Evolutionary conservation across 192 early-diverging fungal species (phyloP), one percentile per base, ranked within the genome.

Genomic region (Mortierella claussenii): DNA sequence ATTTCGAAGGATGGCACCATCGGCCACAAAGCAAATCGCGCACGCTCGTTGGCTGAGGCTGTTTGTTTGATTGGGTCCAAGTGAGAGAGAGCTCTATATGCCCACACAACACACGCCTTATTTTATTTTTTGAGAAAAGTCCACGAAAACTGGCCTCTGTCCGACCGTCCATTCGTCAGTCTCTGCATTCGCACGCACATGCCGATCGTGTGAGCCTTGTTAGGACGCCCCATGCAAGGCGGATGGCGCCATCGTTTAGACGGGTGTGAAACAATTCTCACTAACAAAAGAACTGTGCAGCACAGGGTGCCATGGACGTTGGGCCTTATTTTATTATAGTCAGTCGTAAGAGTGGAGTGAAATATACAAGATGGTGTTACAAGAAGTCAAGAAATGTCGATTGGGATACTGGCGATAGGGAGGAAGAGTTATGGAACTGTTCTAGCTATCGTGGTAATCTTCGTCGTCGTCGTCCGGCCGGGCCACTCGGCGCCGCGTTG

Each of bases 1-100:
- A 51, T 50, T 57, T 23, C 33, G 43, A 34, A 34, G 0, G 52
- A 65, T 65, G 63, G 63, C 63, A 55, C 54, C 63, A 65, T 65
- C 63, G 63, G 43, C 27, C 54, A 56, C 62, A 48, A 36, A 34
- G 11, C 9, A 48, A 50, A 50, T 62, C 26, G 36, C 6, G 45
- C 4, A 51, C 31, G 31, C 47, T 62, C 60, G 36, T 62, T 62
- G 60, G 60, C 47, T 50, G 21, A 43, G 40, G 37, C 11, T 42
- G 23, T 36, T 37, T 33, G n/a, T n/a, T n/a, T n/a, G n/a, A n/a
- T n/a, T n/a, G n/a, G n/a, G n/a, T n/a, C n/a, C n/a, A n/a, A n/a
- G n/a, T n/a, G n/a, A n/a, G n/a, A n/a, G n/a, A n/a, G n/a, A n/a
- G n/a, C n/a, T n/a, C n/a, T 28, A 24, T 52, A 26, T 13, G 1